Evolutionary conservation across 1,284 basidiomycete genomes (phyloP).

Genomic region (Tausonia pullulans): DNA sequence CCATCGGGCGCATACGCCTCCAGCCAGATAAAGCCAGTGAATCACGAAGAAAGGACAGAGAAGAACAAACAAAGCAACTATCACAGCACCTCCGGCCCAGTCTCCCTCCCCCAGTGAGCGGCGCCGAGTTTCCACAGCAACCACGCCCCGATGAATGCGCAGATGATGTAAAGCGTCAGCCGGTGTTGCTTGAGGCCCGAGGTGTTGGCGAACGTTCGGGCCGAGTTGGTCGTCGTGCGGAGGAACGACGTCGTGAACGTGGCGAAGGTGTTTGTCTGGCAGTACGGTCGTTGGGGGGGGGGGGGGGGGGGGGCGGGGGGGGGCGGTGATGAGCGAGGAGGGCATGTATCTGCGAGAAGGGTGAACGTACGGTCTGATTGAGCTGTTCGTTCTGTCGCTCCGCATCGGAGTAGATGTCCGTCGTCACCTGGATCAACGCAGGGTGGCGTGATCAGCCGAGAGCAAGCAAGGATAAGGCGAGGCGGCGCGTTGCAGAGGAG

Average conservation of each 20-base stretch:
- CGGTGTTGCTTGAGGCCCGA: conserved; percentile 53
- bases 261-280: conserved; percentile 52
- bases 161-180: conserved; percentile 49
- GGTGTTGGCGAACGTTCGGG: conserved; percentile 56
- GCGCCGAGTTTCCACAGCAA: conserved; percentile 35
- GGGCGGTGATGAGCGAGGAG: not conserved
- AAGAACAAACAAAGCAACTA: no score
- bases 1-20: no score
- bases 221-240: conserved; percentile 47
- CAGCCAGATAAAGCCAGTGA: no score
- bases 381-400: conserved; percentile 66
- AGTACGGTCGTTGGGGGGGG: not conserved
- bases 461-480: not conserved
- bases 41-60: no score
- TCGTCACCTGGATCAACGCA: conserved; percentile 47
- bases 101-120: conserved; percentile 10
- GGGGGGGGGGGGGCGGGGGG: not conserved
- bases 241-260: conserved; percentile 50
- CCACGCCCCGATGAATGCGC: conserved; percentile 39
- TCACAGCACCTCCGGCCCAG: no score
- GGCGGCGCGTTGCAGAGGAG: conserved; percentile 4
- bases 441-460: not conserved
- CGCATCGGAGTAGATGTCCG: conserved; percentile 65
- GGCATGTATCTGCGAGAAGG: not conserved
- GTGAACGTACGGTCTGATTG: conserved; percentile 52